These are phyloP conservation scores for Ophiocordyceps sinensis DNA, from an alignment of 2,329 filamentous ascomycete species.

Conservation along the genomic window DNA sequence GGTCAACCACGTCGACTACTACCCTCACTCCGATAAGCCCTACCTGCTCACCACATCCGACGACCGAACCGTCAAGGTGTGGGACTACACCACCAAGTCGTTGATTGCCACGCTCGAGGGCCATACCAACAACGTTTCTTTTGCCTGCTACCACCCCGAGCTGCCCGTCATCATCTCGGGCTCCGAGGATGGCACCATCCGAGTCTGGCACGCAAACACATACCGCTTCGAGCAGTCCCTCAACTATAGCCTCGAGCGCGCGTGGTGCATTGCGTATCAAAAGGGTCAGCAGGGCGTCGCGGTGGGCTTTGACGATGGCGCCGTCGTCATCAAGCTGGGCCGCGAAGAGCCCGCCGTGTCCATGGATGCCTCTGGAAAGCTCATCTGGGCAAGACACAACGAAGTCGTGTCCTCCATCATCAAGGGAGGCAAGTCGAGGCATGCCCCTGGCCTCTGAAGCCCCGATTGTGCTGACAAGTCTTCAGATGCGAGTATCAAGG, in stretches of 20 bases:
- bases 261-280: constrained; percentile 96
- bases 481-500: constrained; percentile 64
- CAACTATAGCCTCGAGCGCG: constrained; percentile 88
- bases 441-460: too few species aligned
- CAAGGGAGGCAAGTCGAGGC: constrained; percentile 48
- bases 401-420: constrained; percentile 92
- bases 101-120: constrained; percentile 93
- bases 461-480: constrained; percentile 12
- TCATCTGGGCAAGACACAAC: constrained; percentile 91
- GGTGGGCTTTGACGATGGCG: constrained; percentile 94
- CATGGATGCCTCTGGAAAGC: constrained; percentile 91
- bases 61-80: constrained; percentile 92
- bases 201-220: constrained; percentile 98
- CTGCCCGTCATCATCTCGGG: constrained; percentile 94
- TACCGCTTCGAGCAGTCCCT: constrained; percentile 92
- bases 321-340: constrained; percentile 94
- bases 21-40: constrained; percentile 57
- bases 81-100: constrained; percentile 98
- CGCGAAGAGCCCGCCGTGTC: constrained; percentile 94
- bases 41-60: constrained; percentile 96
- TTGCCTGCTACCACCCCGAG: constrained; percentile 95
- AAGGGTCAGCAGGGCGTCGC: constrained; percentile 88
- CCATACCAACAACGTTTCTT: constrained; percentile 95
- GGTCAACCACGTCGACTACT: constrained; percentile 94
- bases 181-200: constrained; percentile 92